phyloP scores from a whole-genome alignment of 768 basidiomycete genomes.

The Mycena polygramma region DNA sequence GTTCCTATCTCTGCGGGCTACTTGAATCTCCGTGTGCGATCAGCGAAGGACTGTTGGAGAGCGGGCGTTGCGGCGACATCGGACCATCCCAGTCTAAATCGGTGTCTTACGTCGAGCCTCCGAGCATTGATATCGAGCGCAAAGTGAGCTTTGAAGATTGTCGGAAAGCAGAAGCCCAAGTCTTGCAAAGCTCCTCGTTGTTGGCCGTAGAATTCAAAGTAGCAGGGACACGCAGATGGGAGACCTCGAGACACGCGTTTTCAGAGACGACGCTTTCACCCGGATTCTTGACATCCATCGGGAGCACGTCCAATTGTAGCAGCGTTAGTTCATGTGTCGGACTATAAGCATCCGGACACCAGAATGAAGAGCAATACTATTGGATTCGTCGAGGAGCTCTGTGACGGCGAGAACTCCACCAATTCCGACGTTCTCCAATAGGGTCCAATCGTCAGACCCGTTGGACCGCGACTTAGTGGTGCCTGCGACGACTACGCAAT shows the following conservation, averaged over 20 bases:
- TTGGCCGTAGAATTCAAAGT: constrained; percentile 7
- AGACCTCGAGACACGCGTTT: constrained; percentile 28
- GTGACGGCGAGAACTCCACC: constrained; percentile 24
- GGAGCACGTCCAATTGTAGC: constrained; percentile 32
- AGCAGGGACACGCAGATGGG: constrained; percentile 28
- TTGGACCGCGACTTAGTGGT: constrained; percentile 15
- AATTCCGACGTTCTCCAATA: constrained; percentile 27
- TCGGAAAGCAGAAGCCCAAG: constrained; percentile 32
- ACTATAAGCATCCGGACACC: not conserved
- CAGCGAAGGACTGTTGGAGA: constrained; percentile 37
- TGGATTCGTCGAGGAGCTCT: constrained; percentile 12
- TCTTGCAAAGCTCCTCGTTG: constrained; percentile 27
- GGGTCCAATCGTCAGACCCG: constrained; percentile 32
- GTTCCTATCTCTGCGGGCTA: constrained; percentile 29
- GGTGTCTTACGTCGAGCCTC: constrained; percentile 3
- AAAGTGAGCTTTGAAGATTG: constrained; percentile 32
- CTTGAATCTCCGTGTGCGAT: constrained; percentile 26
- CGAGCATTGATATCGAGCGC: constrained; percentile 28
- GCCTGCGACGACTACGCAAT: constrained; percentile 29
- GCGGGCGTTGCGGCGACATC: constrained; percentile 15
- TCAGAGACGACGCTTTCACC: constrained; percentile 16
- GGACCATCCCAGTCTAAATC: constrained; percentile 6
- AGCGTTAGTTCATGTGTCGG: constrained; percentile 14
- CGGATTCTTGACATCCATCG: constrained; percentile 29
- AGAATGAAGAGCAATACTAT: constrained; percentile 1